Base-by-base conservation (phyloP, 1,139 yeast species). In the Yamadazyma trypodendri region DNA sequence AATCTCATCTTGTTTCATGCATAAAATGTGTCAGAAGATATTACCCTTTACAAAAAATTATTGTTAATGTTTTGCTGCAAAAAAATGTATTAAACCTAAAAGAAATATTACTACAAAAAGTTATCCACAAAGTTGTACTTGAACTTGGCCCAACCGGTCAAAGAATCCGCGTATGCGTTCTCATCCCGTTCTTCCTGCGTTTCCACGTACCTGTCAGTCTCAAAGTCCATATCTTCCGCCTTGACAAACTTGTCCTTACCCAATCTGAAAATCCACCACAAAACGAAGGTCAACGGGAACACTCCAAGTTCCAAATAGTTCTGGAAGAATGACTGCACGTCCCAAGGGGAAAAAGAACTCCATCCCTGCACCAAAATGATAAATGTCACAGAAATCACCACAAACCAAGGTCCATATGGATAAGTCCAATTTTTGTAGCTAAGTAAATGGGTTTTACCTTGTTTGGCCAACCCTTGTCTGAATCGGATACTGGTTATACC, bases 191-290 rank as follows among this genome's bases (percentile, higher is more conserved):
- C 84, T 44, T 77, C 80, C 34, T 63, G 68, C 3, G 77, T 63
- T 44, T 72, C 76, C 27, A 64, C 49, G 52, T 80, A 80, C 43
- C 77, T 63, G 49, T 79, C 85, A 8, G 81, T 72, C 36, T 74
- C 82, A 37, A 80, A 75, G 52, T 81, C 86, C 82, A 80, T 79
- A 16, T 78, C 81, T 39, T 65, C 69, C 5, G 61, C 55, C 35
- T 61, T 65, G 9, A 75, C 70, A 50, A 75, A 72, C 41, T 60
- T 63, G 41, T 80, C 83, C 39, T 61, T 60, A 4, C 68, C 66
- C 38, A 69, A 63, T 44, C 61, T 72, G 38, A 60, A 63, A 32
- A 68, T 49, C 75, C 81, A 76, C 72, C 72, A 68, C 34, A 60
- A 40, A 3, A 60, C 15, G 46, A 64, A 68, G 18, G 62, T 51